Percentiles rank a stretch among this genome's conserved stretches.
Evolutionary conservation across 306 rosid species (phyloP).

Genomic region (Vigna hirtella): DNA sequence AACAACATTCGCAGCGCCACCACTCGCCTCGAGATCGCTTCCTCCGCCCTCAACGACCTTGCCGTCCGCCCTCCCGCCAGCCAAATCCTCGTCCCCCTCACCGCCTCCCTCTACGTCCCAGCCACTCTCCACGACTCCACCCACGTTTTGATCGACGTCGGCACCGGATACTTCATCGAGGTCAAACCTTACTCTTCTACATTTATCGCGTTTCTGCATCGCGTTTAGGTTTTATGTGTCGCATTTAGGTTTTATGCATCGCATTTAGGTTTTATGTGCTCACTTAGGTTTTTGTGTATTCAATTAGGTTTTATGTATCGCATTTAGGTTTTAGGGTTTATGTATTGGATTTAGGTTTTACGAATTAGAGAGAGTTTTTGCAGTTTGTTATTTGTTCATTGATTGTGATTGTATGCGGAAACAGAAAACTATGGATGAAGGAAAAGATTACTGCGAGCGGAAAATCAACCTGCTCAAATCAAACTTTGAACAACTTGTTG

Average conservation of each 20-base stretch:
- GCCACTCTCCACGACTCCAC: constrained; percentile 78
- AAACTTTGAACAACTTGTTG: constrained; percentile 91
- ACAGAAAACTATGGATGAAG: constrained; percentile 87
- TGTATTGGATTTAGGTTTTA: no score
- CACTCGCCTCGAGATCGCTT: constrained; percentile 80
- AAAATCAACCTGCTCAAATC: constrained; percentile 89
- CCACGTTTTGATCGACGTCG: constrained; percentile 83
- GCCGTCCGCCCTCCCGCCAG: constrained; percentile 77
- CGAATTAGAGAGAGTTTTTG: not conserved
- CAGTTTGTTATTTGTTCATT: no score
- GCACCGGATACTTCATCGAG: constrained; percentile 96
- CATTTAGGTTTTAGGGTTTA: no score
- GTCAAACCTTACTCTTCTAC: constrained; percentile 11
- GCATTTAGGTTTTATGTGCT: no score
- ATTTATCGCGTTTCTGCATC: no score
- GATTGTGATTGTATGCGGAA: not conserved
- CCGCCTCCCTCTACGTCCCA: constrained; percentile 93
- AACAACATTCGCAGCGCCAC: constrained; percentile 90
- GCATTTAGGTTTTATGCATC: no score
- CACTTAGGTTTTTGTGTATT: no score
- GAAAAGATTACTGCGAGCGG: constrained; percentile 87
- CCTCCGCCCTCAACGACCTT: constrained; percentile 84
- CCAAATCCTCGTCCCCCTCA: constrained; percentile 88
- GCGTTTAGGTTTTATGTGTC: no score
- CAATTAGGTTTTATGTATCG: no score